Evolutionary conservation across 2,329 filamentous ascomycete species (phyloP), one percentile per base, ranked within the genome.

Genomic region (Periconia sp.): DNA sequence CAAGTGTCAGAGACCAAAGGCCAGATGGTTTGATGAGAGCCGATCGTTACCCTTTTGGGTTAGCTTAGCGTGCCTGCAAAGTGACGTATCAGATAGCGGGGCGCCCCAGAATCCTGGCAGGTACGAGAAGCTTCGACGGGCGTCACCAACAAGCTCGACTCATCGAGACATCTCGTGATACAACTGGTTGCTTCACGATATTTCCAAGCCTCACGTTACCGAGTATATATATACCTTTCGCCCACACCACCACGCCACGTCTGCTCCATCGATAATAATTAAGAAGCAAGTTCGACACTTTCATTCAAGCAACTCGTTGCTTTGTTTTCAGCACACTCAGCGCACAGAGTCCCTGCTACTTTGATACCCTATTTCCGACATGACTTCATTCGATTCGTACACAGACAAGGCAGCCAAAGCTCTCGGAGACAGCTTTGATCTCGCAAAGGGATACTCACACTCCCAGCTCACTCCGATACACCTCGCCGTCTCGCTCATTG

Each of bases 341-440:
- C 21, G 33, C 32, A 50, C 22, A 34, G 53, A 52, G 50, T 52
- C 43, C 17, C 43, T 49, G 42, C 37, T 23, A 34, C 29, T n/a
- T 24, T 44, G 45, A 40, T 56, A 58, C 53, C 47, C 52, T 50
- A 35, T 28, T 43, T 45, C 36, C 56, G 82, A 56, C 56, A 89
- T 91, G 87, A 82, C 81, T 72, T 82, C 85, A 38, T 83, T 85
- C 63, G 89, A 92, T 85, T 87, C 95, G 69, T 96, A 96, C 70
- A 99, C 94, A 56, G 92, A 97, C 74, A 80, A 88, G 74, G 94
- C 89, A 56, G 88, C 92, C 68, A 89, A 92, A 76, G 88, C 92
- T 63, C 80, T 99, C 67, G 84, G 88, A 63, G 90, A 96, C 70
- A 89, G 92, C 70, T 92, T 94, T 79, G 79, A 82, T 47, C 80